Base-by-base conservation (phyloP, 805 yeast species). In the Metschnikowia shivogae region DNA sequence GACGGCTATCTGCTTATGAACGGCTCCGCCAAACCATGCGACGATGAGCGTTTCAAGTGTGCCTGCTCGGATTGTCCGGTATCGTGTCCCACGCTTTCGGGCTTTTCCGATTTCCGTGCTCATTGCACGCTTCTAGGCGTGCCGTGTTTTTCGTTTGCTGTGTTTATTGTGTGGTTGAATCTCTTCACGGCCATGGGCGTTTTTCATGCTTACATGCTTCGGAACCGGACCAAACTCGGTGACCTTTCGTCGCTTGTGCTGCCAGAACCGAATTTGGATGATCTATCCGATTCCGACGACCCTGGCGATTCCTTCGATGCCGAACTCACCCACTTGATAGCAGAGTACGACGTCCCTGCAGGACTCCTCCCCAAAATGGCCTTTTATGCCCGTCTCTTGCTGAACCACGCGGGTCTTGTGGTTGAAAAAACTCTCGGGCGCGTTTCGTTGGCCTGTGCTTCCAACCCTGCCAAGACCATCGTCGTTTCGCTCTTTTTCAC, bases 61-160 rank as follows among this genome's bases (percentile, higher is more conserved):
- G 86, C 98, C 0, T 92, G 99, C 59, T 76, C 96, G 0, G 99
- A 92, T 64, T 92, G 99, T 63, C 80, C 85, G 0, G 69, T 62
- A 1, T 76, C 89, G 1, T 92, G 99, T 58, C 97, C 98, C 0
- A 58, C 52, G 0, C 70, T 92, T 19, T 80, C 80, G 0, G 66
- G 68, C 0, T 60, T 84, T 31, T 58, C 63, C 6, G 61, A 66
- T 1, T 60, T 57, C 32, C 54, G 61, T 2, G 59, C 63, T 0
- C 47, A 50, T 4, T 86, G 96, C 61, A 65, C 58, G 28, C 72
- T 89, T 1, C 86, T 84, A 0, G 62, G 66, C 0, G 34, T 90
- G 1, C 88, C 90, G 0, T 90, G 96, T 58, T 80, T 84, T 52
- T 84, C 96, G 1, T 75, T 87, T 51, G 65, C 74, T 1, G 74